phyloP scores from a whole-genome alignment of 768 basidiomycete genomes.

The Kwoniella bestiolae region DNA sequence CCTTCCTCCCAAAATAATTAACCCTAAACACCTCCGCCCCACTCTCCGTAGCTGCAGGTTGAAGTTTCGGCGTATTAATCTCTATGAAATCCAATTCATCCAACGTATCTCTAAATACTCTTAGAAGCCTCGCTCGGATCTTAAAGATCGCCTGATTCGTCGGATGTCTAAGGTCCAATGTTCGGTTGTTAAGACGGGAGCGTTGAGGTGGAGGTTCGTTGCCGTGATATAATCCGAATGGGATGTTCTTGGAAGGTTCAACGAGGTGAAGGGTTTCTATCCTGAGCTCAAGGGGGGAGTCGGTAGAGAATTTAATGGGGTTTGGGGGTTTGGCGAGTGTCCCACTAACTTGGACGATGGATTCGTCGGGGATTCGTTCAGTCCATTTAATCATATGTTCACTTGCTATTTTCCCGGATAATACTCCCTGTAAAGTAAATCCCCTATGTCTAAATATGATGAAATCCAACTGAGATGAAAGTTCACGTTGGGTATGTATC shows the following conservation, averaged over 20 bases:
- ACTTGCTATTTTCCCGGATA: slow-evolving; percentile 83
- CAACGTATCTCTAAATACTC: slow-evolving; percentile 80
- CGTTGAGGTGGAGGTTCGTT: slow-evolving; percentile 64
- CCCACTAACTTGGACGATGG: slow-evolving; percentile 86
- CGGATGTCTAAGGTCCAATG: slow-evolving; percentile 85
- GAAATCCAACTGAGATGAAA: slow-evolving; percentile 34
- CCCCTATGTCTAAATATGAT: slow-evolving; percentile 27
- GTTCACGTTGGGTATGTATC: slow-evolving; percentile 82
- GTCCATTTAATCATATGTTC: slow-evolving; percentile 62
- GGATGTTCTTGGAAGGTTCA: slow-evolving; percentile 83
- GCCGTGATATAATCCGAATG: slow-evolving; percentile 71
- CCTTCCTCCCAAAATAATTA: slow-evolving; percentile 91
- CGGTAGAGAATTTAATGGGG: slow-evolving; percentile 79
- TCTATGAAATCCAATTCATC: slow-evolving; percentile 75
- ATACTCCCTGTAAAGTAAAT: slow-evolving; percentile 76
- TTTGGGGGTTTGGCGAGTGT: slow-evolving; percentile 66
- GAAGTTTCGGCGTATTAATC: slow-evolving; percentile 94
- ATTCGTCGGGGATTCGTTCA: slow-evolving; percentile 63
- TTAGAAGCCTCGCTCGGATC: slow-evolving; percentile 78
- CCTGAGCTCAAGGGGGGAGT: slow-evolving; percentile 54
- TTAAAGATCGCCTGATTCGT: slow-evolving; percentile 94
- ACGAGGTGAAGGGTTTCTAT: slow-evolving; percentile 68
- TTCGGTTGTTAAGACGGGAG: slow-evolving; percentile 84
- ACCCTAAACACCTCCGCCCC: slow-evolving; percentile 97
- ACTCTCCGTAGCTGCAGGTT: slow-evolving; percentile 91